Evolutionary conservation across 2,329 filamentous ascomycete genomes (phyloP).

Genomic region (Eutypa lata): DNA sequence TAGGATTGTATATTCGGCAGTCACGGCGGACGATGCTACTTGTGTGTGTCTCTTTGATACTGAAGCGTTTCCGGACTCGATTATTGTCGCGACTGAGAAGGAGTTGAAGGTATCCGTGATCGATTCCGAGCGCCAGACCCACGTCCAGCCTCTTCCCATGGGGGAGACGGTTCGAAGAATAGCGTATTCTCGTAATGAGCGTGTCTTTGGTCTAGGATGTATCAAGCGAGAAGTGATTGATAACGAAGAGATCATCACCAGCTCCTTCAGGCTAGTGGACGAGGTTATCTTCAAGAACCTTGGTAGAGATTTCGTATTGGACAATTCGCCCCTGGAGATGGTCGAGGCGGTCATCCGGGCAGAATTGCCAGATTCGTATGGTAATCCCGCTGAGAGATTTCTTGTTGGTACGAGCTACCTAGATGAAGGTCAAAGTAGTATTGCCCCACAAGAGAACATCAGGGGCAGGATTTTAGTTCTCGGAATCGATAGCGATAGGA

Average conservation of each 20-base stretch:
- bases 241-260: conserved; percentile 72
- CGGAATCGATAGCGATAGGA: conserved; percentile 73
- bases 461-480: conserved; percentile 80
- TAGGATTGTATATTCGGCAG: conserved; percentile 86
- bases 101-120: conserved; percentile 78
- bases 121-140: conserved; percentile 81
- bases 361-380: conserved; percentile 59
- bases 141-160: conserved; percentile 77
- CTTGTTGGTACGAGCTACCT: conserved; percentile 86
- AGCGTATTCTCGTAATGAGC: conserved; percentile 75
- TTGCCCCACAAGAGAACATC: conserved; percentile 41
- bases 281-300: conserved; percentile 82
- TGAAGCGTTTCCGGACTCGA: conserved; percentile 74
- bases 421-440: conserved; percentile 51
- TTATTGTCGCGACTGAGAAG: conserved; percentile 74
- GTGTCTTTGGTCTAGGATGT: conserved; percentile 83
- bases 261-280: conserved; percentile 85
- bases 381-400: conserved; percentile 69
- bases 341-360: conserved; percentile 82
- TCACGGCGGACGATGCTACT: conserved; percentile 82
- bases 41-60: conserved; percentile 81
- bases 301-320: conserved; percentile 63
- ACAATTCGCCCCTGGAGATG: conserved; percentile 58
- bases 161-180: conserved; percentile 82
- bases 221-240: conserved; percentile 70